Evolutionary conservation across 306 rosid species (phyloP), one percentile per base, ranked within the genome.

Genomic region (Rosa multiflora): DNA sequence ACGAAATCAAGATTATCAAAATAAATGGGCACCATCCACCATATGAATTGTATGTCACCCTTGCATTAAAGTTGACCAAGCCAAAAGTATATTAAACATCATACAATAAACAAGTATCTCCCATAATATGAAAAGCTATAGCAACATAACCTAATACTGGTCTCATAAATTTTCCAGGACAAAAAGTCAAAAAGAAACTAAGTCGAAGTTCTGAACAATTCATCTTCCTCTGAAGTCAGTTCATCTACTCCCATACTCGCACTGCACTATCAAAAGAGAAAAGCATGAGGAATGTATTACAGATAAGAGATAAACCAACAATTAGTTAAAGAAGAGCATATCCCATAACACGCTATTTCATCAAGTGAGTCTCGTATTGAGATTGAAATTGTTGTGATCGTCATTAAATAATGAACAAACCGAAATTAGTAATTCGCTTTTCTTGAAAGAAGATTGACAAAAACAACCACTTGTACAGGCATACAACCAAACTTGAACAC

Each of bases 61-160:
- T 42, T n/a, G 52, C 52, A 42, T 68, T 68, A 68, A 68, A 20
- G 32, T 42, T 40, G 52, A 68, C 8, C 23, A 7, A 39, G 47
- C 62, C 59, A 72, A 49, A 48, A 72, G 14, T 49, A 49, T 15
- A 63, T 5, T 2, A 63, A 63, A 29, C n/a, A 63, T 63, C 15
- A 63, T 32, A 63, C 37, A 6, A 70, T 58, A 58, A 5, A 32
- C 39, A 29, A 63, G n/a, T 4, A 63, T 29, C 69, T 32, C 69
- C 43, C 35, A 63, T 5, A 12, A 29, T 1, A 59, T 1, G 3
- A 63, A 70, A 70, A 46, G 18, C n/a, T 67, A 52, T 18, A 35
- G 75, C 49, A 69, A 53, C 68, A 26, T 55, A 53, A 67, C 58
- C 71, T 70, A 70, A 62, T 79, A 49, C 61, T 72, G 53, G 73